Evolutionary conservation across 257 asterid genomes (phyloP).

Genomic region (Salvia hispanica): DNA sequence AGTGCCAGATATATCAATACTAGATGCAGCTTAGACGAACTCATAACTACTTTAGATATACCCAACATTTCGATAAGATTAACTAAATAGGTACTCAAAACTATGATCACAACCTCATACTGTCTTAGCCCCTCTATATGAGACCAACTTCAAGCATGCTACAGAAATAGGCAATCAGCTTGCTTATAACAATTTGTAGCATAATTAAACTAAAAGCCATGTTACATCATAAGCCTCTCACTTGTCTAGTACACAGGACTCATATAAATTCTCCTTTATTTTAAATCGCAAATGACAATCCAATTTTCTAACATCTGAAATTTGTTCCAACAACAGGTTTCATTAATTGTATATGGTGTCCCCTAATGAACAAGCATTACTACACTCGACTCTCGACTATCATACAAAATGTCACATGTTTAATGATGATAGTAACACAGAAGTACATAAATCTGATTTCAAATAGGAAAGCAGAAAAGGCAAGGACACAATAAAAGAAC

Average conservation of each 20-base stretch:
- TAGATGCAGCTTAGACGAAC: constrained; percentile 14
- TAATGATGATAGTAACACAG: not conserved
- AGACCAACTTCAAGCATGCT: constrained; percentile 21
- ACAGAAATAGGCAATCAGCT: not conserved
- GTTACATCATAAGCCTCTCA: constrained; percentile 5
- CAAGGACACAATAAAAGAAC: constrained; percentile 35
- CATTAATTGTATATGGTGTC: not conserved
- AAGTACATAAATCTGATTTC: not conserved
- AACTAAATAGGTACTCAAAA: not conserved
- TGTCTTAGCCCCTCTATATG: constrained; percentile 5
- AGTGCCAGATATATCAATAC: constrained; percentile 11
- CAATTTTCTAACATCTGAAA: not conserved
- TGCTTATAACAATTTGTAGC: not conserved
- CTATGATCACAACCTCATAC: not conserved
- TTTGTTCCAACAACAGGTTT: not conserved
- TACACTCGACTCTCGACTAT: constrained; percentile 8
- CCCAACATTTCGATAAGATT: not conserved
- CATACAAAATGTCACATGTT: not conserved
- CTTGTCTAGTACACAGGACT: not conserved
- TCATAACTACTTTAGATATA: not conserved
- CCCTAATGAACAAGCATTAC: not conserved
- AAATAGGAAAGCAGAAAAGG: constrained; percentile 25
- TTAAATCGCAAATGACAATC: not conserved
- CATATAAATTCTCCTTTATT: not conserved
- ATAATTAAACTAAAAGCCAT: not conserved